A percentile compares a stretch with the other conserved stretches of the same genome.
Conservation (phyloP, 805 yeast species). For the Saturnispora gosingensis region DNA sequence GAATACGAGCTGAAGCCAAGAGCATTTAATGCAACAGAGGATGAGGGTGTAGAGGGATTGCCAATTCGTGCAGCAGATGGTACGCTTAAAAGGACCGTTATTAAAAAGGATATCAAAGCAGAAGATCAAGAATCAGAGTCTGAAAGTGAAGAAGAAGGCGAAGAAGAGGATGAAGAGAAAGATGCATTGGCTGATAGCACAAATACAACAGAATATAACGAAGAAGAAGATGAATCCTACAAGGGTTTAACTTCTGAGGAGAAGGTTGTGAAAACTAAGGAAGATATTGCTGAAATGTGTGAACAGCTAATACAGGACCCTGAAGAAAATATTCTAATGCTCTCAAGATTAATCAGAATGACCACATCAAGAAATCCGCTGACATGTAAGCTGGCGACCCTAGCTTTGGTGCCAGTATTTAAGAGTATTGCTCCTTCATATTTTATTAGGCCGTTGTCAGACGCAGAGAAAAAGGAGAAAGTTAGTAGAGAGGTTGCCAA, state of each 20-base stretch:
- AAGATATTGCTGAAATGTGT: slow-evolving; percentile 75
- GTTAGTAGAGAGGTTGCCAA: slow-evolving; percentile 76
- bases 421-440: slow-evolving; percentile 84
- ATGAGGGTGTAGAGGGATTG: slow-evolving; percentile 50
- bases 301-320: slow-evolving; percentile 77
- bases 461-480: slow-evolving; percentile 69
- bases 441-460: slow-evolving; percentile 73
- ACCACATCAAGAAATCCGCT: slow-evolving; percentile 55
- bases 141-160: slow-evolving; percentile 6
- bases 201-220: slow-evolving; percentile 15
- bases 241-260: slow-evolving; percentile 42
- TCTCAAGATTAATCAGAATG: slow-evolving; percentile 64
- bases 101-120: slow-evolving; percentile 19
- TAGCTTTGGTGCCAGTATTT: slow-evolving; percentile 78
- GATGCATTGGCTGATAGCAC: slow-evolving; percentile 14
- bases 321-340: slow-evolving; percentile 63
- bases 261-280: slow-evolving; percentile 54
- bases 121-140: slow-evolving; percentile 6
- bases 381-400: slow-evolving; percentile 59
- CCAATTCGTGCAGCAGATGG: slow-evolving; percentile 76
- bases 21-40: slow-evolving; percentile 33
- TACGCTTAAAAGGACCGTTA: slow-evolving; percentile 55
- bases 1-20: slow-evolving; percentile 67
- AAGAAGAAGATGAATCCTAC: slow-evolving; percentile 31
- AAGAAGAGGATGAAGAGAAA: slow-evolving; percentile 11